Conservation (phyloP, 108 stramenopile genomes). For the Stephanodiscus minutulus region DNA sequence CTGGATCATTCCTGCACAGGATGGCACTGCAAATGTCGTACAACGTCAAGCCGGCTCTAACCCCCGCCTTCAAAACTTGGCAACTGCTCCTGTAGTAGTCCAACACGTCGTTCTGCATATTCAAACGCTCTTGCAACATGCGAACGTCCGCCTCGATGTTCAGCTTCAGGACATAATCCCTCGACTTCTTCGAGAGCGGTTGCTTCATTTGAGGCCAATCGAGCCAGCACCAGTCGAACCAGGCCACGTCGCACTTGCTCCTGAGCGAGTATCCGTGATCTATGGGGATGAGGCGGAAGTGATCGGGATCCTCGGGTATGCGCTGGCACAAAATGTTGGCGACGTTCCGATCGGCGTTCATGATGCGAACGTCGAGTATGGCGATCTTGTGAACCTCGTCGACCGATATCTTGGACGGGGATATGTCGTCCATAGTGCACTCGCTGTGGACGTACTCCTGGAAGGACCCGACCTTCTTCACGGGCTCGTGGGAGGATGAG, state of each 20-base stretch:
- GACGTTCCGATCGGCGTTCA: slow-evolving; percentile 96
- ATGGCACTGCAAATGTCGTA: slow-evolving; percentile 83
- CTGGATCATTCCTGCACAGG: slow-evolving; percentile 80
- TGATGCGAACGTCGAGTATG: slow-evolving; percentile 93
- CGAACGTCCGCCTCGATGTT: slow-evolving; percentile 80
- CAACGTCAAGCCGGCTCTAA: slow-evolving; percentile 69
- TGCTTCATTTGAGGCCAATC: slow-evolving; percentile 95
- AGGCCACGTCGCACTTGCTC: slow-evolving; percentile 90
- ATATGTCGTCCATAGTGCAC: slow-evolving; percentile 92
- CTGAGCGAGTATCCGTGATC: slow-evolving; percentile 98
- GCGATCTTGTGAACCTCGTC: slow-evolving; percentile 98
- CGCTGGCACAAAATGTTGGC: slow-evolving; percentile 91
- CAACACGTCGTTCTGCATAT: slow-evolving; percentile 67
- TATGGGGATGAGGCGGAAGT: slow-evolving; percentile 91
- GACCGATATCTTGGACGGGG: slow-evolving; percentile 78
- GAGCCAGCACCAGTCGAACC: slow-evolving; percentile 99
- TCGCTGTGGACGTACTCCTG: slow-evolving; percentile 91
- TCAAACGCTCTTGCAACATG: slow-evolving; percentile 65
- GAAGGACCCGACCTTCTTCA: slow-evolving; percentile 92
- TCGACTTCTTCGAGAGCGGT: slow-evolving; percentile 66
- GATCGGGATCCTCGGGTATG: slow-evolving; percentile 63
- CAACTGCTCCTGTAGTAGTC: slow-evolving; percentile 80
- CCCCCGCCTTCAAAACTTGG: slow-evolving; percentile 72
- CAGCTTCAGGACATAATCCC: slow-evolving; percentile 67
- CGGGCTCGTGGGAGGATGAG: slow-evolving; percentile 13